Percentiles rank a stretch among this genome's conserved stretches.
These are phyloP conservation scores for Lactarius psammicola DNA, from an alignment of 768 basidiomycete species.

Conservation along the genomic window DNA sequence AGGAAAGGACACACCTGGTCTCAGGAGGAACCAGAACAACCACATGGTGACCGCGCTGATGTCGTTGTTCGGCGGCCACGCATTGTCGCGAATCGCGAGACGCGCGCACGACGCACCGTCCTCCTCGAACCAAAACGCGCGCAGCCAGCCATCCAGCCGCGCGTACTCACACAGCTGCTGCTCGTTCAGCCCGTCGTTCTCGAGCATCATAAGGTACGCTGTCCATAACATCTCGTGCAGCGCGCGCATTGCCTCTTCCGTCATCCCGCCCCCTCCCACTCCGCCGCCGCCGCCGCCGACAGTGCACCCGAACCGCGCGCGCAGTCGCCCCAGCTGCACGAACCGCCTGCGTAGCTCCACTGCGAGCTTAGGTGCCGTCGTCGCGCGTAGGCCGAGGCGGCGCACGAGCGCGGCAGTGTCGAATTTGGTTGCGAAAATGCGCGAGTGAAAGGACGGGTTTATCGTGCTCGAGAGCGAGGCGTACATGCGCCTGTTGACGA, in stretches of 20 bases:
- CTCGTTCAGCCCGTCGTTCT: slow-evolving; percentile 75
- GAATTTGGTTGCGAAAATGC: slow-evolving; percentile 66
- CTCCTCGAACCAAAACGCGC: slow-evolving; percentile 62
- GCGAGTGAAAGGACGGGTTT: slow-evolving; percentile 72
- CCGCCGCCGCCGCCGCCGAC: neutral
- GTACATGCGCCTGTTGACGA: slow-evolving; percentile 49
- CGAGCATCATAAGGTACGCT: slow-evolving; percentile 75
- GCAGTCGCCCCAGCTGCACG: slow-evolving; percentile 54
- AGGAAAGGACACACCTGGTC: slow-evolving; percentile 47
- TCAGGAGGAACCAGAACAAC: slow-evolving; percentile 73
- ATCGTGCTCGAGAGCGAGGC: slow-evolving; percentile 47
- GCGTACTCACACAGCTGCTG: slow-evolving; percentile 70
- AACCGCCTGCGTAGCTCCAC: slow-evolving; percentile 67
- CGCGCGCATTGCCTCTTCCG: slow-evolving; percentile 32
- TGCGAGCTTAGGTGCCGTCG: slow-evolving; percentile 48
- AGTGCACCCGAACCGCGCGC: slow-evolving; percentile 43
- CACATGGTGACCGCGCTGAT: slow-evolving; percentile 67
- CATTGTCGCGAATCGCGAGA: slow-evolving; percentile 41
- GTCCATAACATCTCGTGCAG: slow-evolving; percentile 58
- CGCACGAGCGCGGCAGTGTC: slow-evolving; percentile 52
- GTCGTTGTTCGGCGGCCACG: slow-evolving; percentile 58
- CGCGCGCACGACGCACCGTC: slow-evolving; percentile 54
- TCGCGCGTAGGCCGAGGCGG: slow-evolving; percentile 46
- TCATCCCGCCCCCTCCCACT: neutral
- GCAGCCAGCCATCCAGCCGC: slow-evolving; percentile 59